A percentile compares a stretch with the other conserved stretches of the same genome.
Conservation (phyloP, 768 basidiomycete genomes). For the Hemileccinum impolitum region DNA sequence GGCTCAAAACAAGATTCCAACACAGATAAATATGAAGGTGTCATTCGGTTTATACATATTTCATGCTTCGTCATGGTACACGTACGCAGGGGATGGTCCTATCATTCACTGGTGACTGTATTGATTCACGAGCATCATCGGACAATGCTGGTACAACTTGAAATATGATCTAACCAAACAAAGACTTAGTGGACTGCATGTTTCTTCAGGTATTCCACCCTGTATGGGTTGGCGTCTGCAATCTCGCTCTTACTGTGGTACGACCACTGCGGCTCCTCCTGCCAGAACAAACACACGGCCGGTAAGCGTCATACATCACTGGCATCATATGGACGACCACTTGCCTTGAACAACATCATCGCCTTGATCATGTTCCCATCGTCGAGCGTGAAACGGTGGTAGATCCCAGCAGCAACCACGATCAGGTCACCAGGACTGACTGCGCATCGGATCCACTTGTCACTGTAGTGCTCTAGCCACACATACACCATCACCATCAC, state of each 20-base stretch:
- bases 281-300: neutral
- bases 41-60: too few species aligned
- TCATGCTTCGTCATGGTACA: too few species aligned
- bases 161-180: neutral
- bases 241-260: slow-evolving; percentile 60
- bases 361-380: slow-evolving; percentile 66
- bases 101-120: too few species aligned
- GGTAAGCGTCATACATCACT: neutral
- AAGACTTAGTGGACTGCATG: slow-evolving; percentile 35
- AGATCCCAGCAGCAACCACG: slow-evolving; percentile 86
- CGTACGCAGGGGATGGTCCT: too few species aligned
- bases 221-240: slow-evolving; percentile 61
- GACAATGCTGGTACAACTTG: too few species aligned
- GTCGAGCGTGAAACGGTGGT: slow-evolving; percentile 90
- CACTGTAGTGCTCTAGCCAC: slow-evolving; percentile 59
- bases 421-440: slow-evolving; percentile 76
- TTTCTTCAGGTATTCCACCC: slow-evolving; percentile 55
- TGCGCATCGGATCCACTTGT: slow-evolving; percentile 77
- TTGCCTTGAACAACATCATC: slow-evolving; percentile 77
- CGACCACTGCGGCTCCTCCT: slow-evolving; percentile 90
- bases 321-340: slow-evolving; percentile 3
- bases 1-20: too few species aligned
- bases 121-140: too few species aligned
- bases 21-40: too few species aligned
- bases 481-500: neutral